Evolutionary conservation across 1,284 basidiomycete species (phyloP).

Genomic region (Puccinia novopanici): DNA sequence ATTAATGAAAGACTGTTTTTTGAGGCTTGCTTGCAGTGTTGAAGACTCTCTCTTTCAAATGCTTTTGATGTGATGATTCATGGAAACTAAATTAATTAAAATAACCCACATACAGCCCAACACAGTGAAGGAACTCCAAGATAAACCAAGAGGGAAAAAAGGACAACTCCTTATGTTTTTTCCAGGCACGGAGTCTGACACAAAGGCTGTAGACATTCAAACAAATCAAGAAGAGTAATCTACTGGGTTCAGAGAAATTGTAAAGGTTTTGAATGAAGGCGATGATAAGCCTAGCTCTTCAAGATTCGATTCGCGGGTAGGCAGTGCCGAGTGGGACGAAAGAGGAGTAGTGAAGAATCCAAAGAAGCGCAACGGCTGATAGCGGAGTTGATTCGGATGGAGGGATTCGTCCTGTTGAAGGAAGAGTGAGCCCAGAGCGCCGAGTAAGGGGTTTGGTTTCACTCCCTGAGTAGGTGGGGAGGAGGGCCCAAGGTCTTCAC

Average conservation of each 20-base stretch:
- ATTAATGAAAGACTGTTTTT: too few relatives aligned
- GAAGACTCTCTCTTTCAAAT: too few relatives aligned
- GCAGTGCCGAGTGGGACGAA: background rate
- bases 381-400: background rate
- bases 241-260: background rate
- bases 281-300: background rate
- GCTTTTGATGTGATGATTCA: too few relatives aligned
- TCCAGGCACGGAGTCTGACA: background rate
- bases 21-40: too few relatives aligned
- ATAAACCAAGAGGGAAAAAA: background rate
- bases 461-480: background rate
- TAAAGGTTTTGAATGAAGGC: too few relatives aligned
- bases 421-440: conserved; percentile 13
- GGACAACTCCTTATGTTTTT: too few relatives aligned
- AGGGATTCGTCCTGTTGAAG: background rate
- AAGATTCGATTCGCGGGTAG: background rate
- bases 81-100: too few relatives aligned
- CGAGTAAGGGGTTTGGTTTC: background rate
- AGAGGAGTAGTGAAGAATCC: background rate
- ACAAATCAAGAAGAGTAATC: too few relatives aligned
- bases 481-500: background rate
- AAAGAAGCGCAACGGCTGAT: background rate
- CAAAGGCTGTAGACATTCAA: background rate
- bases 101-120: too few relatives aligned
- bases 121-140: too few relatives aligned